These are phyloP conservation scores for Arthrobotrys sphaeroides DNA, from an alignment of 2,329 filamentous ascomycete species.

Conservation along the genomic window DNA sequence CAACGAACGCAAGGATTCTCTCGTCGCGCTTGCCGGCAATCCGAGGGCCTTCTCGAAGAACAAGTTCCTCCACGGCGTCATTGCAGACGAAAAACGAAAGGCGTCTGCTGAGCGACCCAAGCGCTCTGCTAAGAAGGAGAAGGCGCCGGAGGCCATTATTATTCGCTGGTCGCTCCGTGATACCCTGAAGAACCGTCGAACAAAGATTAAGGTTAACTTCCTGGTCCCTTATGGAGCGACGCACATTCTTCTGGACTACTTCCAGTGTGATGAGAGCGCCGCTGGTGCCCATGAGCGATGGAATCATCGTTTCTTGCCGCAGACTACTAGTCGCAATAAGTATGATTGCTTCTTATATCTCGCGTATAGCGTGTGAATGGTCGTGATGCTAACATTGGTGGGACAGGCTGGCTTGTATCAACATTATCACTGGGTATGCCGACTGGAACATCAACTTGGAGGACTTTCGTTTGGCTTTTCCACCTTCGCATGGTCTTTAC, in stretches of 20 bases:
- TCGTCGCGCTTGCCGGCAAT: constrained; percentile 42
- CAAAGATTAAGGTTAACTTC: constrained; percentile 32
- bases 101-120: constrained; percentile 25
- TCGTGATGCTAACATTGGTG: not conserved
- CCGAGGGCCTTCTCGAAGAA: constrained; percentile 40
- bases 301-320: constrained; percentile 5
- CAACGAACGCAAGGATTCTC: constrained; percentile 45
- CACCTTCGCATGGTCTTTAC: constrained; percentile 12
- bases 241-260: constrained; percentile 43
- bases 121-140: constrained; percentile 29
- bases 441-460: constrained; percentile 46
- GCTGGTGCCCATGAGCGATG: not conserved
- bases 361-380: not conserved
- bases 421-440: constrained; percentile 46
- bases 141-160: constrained; percentile 33
- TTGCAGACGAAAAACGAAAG: constrained; percentile 36
- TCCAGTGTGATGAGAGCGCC: constrained; percentile 17
- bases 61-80: constrained; percentile 35
- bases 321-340: constrained; percentile 33
- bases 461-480: constrained; percentile 25
- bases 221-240: constrained; percentile 30
- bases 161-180: constrained; percentile 44
- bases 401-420: constrained; percentile 42
- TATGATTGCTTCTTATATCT: not conserved
- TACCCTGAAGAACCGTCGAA: constrained; percentile 32